Evolutionary conservation across 768 basidiomycete species (phyloP).

Genomic region (Auriscalpium microsporum): DNA sequence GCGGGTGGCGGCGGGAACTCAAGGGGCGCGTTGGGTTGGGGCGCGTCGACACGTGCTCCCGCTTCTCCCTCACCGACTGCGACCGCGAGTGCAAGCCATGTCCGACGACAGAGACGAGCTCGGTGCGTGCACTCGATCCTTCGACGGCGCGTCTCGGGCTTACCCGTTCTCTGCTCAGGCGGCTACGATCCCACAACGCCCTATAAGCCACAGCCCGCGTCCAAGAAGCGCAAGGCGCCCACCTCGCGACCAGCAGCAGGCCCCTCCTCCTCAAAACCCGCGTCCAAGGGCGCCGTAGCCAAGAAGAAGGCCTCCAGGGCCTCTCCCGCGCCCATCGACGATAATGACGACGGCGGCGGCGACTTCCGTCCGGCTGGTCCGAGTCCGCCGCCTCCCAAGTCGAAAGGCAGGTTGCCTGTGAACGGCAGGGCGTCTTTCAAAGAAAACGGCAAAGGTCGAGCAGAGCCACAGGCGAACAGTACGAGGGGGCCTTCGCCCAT

Average conservation of each 20-base stretch:
- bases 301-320: constrained; percentile 11
- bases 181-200: constrained; percentile 26
- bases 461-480: constrained; percentile 15
- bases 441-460: constrained; percentile 25
- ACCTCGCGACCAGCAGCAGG: constrained; percentile 10
- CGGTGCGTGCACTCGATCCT: constrained; percentile 10
- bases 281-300: constrained; percentile 1
- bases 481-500: not conserved
- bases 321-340: constrained; percentile 5
- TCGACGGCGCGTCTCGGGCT: constrained; percentile 1
- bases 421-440: constrained; percentile 24
- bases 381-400: constrained; percentile 2
- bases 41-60: constrained; percentile 1
- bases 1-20: not conserved
- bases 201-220: constrained; percentile 3
- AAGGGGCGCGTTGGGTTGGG: not conserved
- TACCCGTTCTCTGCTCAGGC: constrained; percentile 2
- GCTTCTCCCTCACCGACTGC: not conserved
- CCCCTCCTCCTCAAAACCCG: constrained; percentile 17
- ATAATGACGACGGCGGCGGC: constrained; percentile 12
- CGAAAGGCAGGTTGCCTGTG: constrained; percentile 5
- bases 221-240: constrained; percentile 17
- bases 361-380: not conserved
- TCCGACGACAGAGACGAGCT: constrained; percentile 15
- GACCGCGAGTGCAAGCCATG: not conserved